A percentile compares a stretch with the other conserved stretches of the same genome.
phyloP scores from a whole-genome alignment of 75 land plant species.

The Cunninghamia lanceolata region DNA sequence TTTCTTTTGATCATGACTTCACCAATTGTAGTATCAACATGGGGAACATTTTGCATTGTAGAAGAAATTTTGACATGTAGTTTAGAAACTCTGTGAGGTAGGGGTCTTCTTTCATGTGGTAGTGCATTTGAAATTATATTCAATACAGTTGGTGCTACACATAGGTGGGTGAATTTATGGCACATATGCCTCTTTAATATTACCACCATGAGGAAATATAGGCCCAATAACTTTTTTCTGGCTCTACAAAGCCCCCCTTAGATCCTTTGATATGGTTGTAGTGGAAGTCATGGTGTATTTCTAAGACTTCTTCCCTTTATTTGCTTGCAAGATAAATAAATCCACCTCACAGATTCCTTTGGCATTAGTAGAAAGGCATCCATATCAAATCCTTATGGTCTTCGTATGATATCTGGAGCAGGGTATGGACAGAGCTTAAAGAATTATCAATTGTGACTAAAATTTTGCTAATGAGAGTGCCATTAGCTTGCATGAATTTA shows the following conservation, averaged over 20 bases:
- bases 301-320: slow-evolving; percentile 82
- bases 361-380: slow-evolving; percentile 46
- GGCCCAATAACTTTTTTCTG: too few relatives aligned
- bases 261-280: too few relatives aligned
- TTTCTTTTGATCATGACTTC: slow-evolving; percentile 75
- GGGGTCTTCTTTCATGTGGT: slow-evolving; percentile 23
- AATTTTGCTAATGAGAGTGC: slow-evolving; percentile 6
- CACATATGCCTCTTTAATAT: too few relatives aligned
- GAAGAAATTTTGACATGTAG: slow-evolving; percentile 49
- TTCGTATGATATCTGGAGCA: slow-evolving; percentile 67
- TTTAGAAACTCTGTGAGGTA: slow-evolving; percentile 53
- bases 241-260: too few relatives aligned
- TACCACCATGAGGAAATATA: too few relatives aligned
- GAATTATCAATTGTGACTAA: slow-evolving; percentile 61
- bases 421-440: slow-evolving; percentile 72
- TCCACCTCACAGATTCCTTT: slow-evolving; percentile 61
- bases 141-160: slow-evolving; percentile 76
- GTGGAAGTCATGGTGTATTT: too few relatives aligned
- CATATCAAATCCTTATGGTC: slow-evolving; percentile 88
- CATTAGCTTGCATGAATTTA: neutral
- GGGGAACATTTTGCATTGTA: slow-evolving; percentile 60
- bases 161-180: slow-evolving; percentile 66
- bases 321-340: slow-evolving; percentile 61
- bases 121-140: slow-evolving; percentile 61
- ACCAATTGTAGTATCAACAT: slow-evolving; percentile 66